Percentiles rank a stretch among this genome's conserved stretches.
Evolutionary conservation across 345 rosid species (phyloP).

Genomic region (Acer campestre): DNA sequence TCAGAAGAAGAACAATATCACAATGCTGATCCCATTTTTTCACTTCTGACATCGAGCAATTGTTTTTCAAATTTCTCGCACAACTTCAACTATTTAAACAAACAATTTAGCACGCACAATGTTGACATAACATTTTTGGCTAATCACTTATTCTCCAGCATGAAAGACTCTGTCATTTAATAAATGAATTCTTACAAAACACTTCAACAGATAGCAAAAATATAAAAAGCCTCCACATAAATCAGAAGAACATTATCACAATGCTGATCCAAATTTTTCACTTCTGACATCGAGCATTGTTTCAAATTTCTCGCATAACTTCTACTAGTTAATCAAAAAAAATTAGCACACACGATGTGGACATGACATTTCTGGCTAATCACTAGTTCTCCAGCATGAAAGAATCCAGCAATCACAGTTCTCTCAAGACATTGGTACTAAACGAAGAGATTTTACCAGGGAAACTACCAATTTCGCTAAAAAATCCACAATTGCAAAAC

Average conservation of each 20-base stretch:
- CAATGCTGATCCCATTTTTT: not conserved
- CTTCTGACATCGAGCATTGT: not conserved
- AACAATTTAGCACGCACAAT: not conserved
- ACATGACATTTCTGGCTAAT: not conserved
- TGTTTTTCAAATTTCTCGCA: not conserved
- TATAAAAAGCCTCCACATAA: not conserved
- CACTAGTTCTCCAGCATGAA: not conserved
- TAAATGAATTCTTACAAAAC: no score
- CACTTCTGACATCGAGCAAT: not conserved
- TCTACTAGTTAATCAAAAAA: not conserved
- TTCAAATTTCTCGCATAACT: not conserved
- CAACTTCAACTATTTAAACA: not conserved
- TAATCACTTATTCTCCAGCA: not conserved
- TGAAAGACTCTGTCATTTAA: not conserved
- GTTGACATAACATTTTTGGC: not conserved
- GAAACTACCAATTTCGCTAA: not conserved
- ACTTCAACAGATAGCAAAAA: not conserved
- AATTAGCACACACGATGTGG: not conserved
- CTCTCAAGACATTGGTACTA: not conserved
- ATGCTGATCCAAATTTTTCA: constrained; percentile 1
- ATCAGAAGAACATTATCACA: not conserved
- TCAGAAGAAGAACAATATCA: not conserved
- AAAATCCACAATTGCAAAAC: not conserved
- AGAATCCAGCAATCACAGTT: not conserved
- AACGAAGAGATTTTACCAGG: not conserved